Evolutionary conservation across 176 grass and related monocot genomes (phyloP).

Genomic region (Otatea glauca): DNA sequence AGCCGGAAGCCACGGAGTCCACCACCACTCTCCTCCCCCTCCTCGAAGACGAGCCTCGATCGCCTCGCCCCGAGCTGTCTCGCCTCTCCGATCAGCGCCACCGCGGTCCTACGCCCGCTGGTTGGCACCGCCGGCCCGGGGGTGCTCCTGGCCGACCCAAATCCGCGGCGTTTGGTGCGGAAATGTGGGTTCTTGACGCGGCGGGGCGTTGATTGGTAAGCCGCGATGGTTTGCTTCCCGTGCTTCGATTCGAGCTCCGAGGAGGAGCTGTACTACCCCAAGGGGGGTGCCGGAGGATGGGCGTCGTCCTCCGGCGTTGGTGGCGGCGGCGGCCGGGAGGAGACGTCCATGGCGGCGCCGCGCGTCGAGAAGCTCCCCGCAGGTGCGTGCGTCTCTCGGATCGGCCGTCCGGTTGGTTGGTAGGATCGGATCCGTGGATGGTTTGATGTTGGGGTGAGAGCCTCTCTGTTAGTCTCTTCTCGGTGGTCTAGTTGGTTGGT

Average conservation of each 20-base stretch:
- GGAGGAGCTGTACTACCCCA: slow-evolving; percentile 43
- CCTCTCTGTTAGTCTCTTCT: slow-evolving; percentile 27
- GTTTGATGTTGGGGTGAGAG: background rate
- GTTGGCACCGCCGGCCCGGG: background rate
- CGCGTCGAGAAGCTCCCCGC: slow-evolving; percentile 42
- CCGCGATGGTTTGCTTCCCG: slow-evolving; percentile 81
- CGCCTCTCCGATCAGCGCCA: background rate
- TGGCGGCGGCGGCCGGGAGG: slow-evolving; percentile 33
- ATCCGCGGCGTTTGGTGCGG: background rate
- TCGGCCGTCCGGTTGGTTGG: slow-evolving; percentile 19
- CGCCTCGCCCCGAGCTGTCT: background rate
- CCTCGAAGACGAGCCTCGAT: background rate
- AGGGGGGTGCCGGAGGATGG: slow-evolving; percentile 5
- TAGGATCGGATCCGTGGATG: slow-evolving; percentile 50
- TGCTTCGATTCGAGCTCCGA: slow-evolving; percentile 68
- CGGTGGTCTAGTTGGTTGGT: slow-evolving; percentile 2
- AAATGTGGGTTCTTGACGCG: slow-evolving; percentile 49
- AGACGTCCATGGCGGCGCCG: slow-evolving; percentile 41
- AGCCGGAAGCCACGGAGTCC: slow-evolving; percentile 14
- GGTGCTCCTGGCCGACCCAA: background rate
- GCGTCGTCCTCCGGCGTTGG: slow-evolving; percentile 45
- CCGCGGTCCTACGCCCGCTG: background rate
- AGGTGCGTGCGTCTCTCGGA: slow-evolving; percentile 41
- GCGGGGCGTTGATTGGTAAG: slow-evolving; percentile 1
- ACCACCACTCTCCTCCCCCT: background rate